Conservation (phyloP, 2,329 filamentous ascomycete genomes). For the Penicillium capsulatum region DNA sequence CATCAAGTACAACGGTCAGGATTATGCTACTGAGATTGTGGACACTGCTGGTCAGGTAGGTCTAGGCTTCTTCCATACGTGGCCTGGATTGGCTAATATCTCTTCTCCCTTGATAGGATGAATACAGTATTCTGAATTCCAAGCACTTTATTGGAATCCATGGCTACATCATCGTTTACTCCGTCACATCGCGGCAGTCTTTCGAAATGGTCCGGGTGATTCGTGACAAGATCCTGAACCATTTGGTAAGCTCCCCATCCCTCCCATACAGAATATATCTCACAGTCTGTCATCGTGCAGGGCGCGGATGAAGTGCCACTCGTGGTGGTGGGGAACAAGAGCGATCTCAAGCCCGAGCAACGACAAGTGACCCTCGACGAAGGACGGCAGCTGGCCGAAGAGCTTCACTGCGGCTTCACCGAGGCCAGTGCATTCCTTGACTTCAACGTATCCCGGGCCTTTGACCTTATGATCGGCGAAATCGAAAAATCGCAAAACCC, state of each 20-base stretch:
- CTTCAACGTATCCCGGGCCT: conserved; percentile 86
- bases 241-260: conserved; percentile 60
- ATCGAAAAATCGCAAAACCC: conserved; percentile 94
- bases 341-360: conserved; percentile 85
- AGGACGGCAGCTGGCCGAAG: conserved; percentile 76
- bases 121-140: conserved; percentile 96
- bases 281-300: conserved; percentile 42
- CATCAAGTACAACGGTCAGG: conserved; percentile 87
- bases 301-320: conserved; percentile 90
- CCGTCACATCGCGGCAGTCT: conserved; percentile 86
- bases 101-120: conserved; percentile 61
- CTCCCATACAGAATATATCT: not conserved
- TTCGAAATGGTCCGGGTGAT: conserved; percentile 98
- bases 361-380: conserved; percentile 84
- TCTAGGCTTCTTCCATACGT: conserved; percentile 6
- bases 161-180: conserved; percentile 97
- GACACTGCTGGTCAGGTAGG: conserved; percentile 90
- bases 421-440: conserved; percentile 93
- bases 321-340: conserved; percentile 96
- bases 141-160: conserved; percentile 99
- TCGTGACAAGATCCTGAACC: conserved; percentile 93
- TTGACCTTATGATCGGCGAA: conserved; percentile 89
- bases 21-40: conserved; percentile 94
- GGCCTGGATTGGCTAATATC: conserved; percentile 13
- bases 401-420: conserved; percentile 88